Conservation (phyloP, 345 rosid species). For the Linum trigynum region DNA sequence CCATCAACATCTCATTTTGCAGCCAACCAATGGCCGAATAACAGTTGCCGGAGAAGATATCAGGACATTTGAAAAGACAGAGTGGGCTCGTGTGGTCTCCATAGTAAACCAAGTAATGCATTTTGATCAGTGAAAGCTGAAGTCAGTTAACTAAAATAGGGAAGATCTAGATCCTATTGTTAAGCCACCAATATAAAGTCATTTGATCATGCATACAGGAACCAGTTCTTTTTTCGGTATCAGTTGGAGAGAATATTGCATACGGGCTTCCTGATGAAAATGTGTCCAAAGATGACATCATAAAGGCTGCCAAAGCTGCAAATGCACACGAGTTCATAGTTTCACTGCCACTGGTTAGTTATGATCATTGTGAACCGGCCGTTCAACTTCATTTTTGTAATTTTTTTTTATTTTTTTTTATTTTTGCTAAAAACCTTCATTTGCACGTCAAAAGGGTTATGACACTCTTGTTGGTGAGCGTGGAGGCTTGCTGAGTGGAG, state of each 20-base stretch:
- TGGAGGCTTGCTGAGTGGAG: conserved; percentile 89
- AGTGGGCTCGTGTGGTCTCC: conserved; percentile 85
- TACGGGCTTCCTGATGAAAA: conserved; percentile 91
- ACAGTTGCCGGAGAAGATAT: conserved; percentile 89
- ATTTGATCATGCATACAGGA: conserved; percentile 37
- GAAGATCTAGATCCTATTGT: neutral
- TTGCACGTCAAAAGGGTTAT: conserved; percentile 48
- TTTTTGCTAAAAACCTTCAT: conserved; percentile 2
- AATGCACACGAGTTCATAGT: conserved; percentile 94
- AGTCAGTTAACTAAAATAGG: no score
- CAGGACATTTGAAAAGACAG: conserved; percentile 80
- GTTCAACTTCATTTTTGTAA: neutral
- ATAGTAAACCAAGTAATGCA: conserved; percentile 76
- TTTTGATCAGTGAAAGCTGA: neutral
- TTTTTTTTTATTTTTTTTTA: conserved; percentile 1
- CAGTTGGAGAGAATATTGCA: conserved; percentile 93
- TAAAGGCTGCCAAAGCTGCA: conserved; percentile 92
- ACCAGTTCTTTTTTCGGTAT: conserved; percentile 83
- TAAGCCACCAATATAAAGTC: neutral
- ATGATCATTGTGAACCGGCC: neutral
- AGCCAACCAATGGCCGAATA: conserved; percentile 85
- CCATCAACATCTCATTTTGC: conserved; percentile 19
- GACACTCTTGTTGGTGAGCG: conserved; percentile 90
- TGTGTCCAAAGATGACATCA: conserved; percentile 78
- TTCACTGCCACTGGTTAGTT: conserved; percentile 76